Base-by-base conservation (phyloP, 2,329 filamentous ascomycete species). In the Sporothrix pallida region DNA sequence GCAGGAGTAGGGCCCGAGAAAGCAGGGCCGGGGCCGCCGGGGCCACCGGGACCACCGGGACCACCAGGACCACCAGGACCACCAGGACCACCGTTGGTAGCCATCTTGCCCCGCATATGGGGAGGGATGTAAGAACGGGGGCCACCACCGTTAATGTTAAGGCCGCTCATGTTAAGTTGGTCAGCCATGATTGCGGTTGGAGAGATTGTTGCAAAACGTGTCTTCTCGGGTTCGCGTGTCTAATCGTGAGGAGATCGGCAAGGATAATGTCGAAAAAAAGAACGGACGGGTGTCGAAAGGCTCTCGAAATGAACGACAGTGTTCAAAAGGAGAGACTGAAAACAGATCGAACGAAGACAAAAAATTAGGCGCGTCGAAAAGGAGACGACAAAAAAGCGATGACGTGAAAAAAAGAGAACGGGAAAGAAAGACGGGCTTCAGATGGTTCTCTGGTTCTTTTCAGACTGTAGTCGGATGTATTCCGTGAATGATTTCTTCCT, bases 91-190 rank as follows among this genome's bases (percentile, higher is more conserved):
- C 79, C 78, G 71, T 80, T 81, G 74, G 80, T 77, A 54, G 77
- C 76, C 63, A 85, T 83, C 82, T 88, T 88, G 79, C 84, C 85
- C 81, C 93, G 91, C 87, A 95, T 90, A 83, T 96, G 93, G 83
- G 93, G 93, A 77, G 93, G 93, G 78, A 96, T 94, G 87, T 96
- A 96, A 73, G 92, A 92, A 80, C 91, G 91, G 78, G 84, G 79
- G 69, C 75, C 76, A 71, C 81, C 80, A 73, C 80, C 82, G 46
- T 82, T 82, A 74, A 95, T 86, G 83, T 85, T 91, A 80, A 95
- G 86, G 81, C 90, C 89, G 81, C 87, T 88, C 89, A 95, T 94
- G 86, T 94, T 93, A 80, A 96, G 88, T 86, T 95, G 91, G 80
- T 93, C 92, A 82, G 92, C 92, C 92, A 94, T 94, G 81, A 83